Base-by-base conservation (phyloP, 371 early-diverging fungal species). In the Scutellospora calospora region DNA sequence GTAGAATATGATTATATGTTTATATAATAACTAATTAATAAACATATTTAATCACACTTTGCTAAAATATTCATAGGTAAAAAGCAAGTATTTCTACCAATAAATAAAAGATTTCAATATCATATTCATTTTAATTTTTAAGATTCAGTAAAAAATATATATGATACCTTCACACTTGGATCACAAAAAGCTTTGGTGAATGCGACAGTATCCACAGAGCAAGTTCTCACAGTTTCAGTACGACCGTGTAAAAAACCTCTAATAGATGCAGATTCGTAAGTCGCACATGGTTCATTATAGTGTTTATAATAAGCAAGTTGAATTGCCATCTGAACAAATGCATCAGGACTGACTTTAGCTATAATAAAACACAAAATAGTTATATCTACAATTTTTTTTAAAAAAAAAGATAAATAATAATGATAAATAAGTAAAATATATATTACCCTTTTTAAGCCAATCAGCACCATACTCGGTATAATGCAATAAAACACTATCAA, bases 171-270 rank as follows among this genome's bases (percentile, higher is more conserved):
- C 12, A 76, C 27, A 59, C 45, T 29, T 33, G 54, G 51, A 78
- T 82, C 81, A 79, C 91, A 92, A 71, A 95, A 91, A 16, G 88
- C 85, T 38, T 87, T 81, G 59, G 88, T 89, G 83, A 96, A 95
- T 3, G 84, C 90, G 80, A 89, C 85, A 69, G 92, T 88, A 35
- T 96, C 95, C 2, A 80, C 79, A 8, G 94, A 92, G 82, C 93
- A 89, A 60, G 91, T 88, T 16, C 97, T 89, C 25, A 91, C 91
- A 54, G 95, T 94, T 86, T 96, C 97, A n/a, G 97, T 96, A 49
- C 97, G 89, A 12, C 97, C 97, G 69, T 93, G 93, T 76, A 88
- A 83, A 88, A 95, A 96, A 59, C 84, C 65, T n/a, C 97, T 87
- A 11, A 93, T 92, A 12, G 95, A 92, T 1, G 95, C 94, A 11